A percentile compares a stretch with the other conserved stretches of the same genome.
phyloP scores from a whole-genome alignment of 768 basidiomycete species.

The Dacryopinax spathularia region DNA sequence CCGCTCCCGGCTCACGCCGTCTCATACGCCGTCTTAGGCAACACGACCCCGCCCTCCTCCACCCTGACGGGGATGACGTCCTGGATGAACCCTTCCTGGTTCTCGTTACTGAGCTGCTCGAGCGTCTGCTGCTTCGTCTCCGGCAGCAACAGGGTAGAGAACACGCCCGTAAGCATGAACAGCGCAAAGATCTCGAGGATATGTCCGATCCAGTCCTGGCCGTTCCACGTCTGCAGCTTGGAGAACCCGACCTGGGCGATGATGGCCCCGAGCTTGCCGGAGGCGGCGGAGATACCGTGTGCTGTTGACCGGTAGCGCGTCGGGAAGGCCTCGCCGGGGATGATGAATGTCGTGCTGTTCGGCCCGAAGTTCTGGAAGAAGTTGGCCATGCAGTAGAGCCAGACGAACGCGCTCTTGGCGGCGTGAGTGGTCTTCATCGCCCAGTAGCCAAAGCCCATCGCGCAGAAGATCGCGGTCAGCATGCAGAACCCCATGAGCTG shows the following conservation, averaged over 20 bases:
- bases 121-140: slow-evolving; percentile 23
- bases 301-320: slow-evolving; percentile 26
- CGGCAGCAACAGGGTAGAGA: slow-evolving; percentile 23
- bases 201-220: slow-evolving; percentile 15
- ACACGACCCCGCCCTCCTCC: slow-evolving; percentile 9
- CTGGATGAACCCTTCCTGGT: slow-evolving; percentile 14
- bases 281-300: slow-evolving; percentile 26
- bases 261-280: slow-evolving; percentile 28
- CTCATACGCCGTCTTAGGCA: no score
- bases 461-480: slow-evolving; percentile 20
- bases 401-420: slow-evolving; percentile 22
- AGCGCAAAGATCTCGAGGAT: slow-evolving; percentile 25
- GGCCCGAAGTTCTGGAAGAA: slow-evolving; percentile 25
- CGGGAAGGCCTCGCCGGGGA: slow-evolving; percentile 28
- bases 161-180: slow-evolving; percentile 23
- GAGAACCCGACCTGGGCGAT: slow-evolving; percentile 27
- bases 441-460: slow-evolving; percentile 25
- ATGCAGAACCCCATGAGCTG: slow-evolving; percentile 24
- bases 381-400: slow-evolving; percentile 27
- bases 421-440: slow-evolving; percentile 17
- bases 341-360: slow-evolving; percentile 23
- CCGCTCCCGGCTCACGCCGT: no score
- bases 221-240: slow-evolving; percentile 20
- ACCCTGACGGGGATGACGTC: slow-evolving; percentile 1
- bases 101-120: slow-evolving; percentile 19